Conservation (phyloP, 2,329 filamentous ascomycete genomes). For the Phaeosphaeria sp. region DNA sequence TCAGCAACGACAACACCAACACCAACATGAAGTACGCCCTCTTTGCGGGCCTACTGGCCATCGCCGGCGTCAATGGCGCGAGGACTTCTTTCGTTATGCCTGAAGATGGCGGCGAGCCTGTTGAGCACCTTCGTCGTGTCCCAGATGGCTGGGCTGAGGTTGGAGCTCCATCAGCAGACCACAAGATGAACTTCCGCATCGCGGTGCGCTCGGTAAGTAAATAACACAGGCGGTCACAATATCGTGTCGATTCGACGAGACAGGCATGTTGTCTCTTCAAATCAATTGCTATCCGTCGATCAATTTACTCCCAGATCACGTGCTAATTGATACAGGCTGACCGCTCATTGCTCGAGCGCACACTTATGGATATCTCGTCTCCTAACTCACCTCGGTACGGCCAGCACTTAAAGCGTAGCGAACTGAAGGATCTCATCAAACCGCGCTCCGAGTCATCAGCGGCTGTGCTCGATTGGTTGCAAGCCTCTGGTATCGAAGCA, state of each 20-base stretch:
- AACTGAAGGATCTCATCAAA: slow-evolving; percentile 62
- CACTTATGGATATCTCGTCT: slow-evolving; percentile 67
- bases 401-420: slow-evolving; percentile 66
- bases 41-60: slow-evolving; percentile 42
- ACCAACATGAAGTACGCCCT: slow-evolving; percentile 39
- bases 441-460: slow-evolving; percentile 58
- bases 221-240: neutral
- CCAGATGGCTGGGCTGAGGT: slow-evolving; percentile 47
- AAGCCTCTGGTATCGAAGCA: slow-evolving; percentile 56
- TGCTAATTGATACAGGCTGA: slow-evolving; percentile 54
- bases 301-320: neutral
- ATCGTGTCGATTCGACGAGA: too few relatives aligned
- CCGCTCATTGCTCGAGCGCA: slow-evolving; percentile 62
- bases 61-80: slow-evolving; percentile 36
- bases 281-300: too few relatives aligned
- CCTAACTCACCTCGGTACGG: slow-evolving; percentile 67
- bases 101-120: slow-evolving; percentile 29
- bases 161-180: slow-evolving; percentile 37
- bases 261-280: neutral
- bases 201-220: slow-evolving; percentile 46
- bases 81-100: slow-evolving; percentile 25
- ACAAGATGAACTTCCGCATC: slow-evolving; percentile 48
- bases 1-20: slow-evolving; percentile 2
- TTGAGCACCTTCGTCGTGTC: slow-evolving; percentile 42
- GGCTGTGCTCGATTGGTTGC: slow-evolving; percentile 64